Base-by-base conservation (phyloP, 2,329 filamentous ascomycete genomes). In the Ciborinia camelliae region DNA sequence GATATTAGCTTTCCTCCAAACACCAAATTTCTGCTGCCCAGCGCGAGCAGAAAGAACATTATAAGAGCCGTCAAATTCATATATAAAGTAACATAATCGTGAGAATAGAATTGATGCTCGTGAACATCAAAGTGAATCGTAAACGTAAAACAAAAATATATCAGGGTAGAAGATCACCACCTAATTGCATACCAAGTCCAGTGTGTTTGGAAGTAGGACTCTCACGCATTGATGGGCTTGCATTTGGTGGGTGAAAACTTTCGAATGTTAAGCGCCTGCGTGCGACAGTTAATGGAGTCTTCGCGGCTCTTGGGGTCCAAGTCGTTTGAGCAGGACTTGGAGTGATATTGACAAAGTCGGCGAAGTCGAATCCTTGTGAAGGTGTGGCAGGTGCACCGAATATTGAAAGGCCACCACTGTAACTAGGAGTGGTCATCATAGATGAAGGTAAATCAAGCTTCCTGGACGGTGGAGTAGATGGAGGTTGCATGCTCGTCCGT, bases 261-360 rank as follows among this genome's bases (percentile, higher is more conserved):
- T 75, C 73, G 63, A 74, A 75, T 5, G 70, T 72, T 8, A 75
- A 65, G 23, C 71, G 70, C 61, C 71, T 64, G 51, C 73, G 67
- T 37, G 67, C 66, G 4, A 74, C 67, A 6, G 71, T 70, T 15
- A 70, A 63, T 7, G 73, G 72, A 9, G 73, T 75, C 54, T 73
- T 74, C 18, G 54, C 63, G 5, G 70, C 70, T 30, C 71, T 61
- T 20, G 74, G 73, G 32, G 73, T 76, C 90, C 92, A 97, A 12
- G 88, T 84, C 71, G 87, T 91, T 79, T 97, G 95, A 32, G 92
- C 95, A 26, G 95, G 95, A 74, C 92, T 97, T 0, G 95, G 95
- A 8, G 95, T 97, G 76, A 98, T 94, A 78, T 98, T 97, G 75
- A 98, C 89, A 78, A 97, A 99, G 75, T 99, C 95, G 61, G 92